Evolutionary conservation across 441 rosid genomes (phyloP).

Genomic region (Populus hybrid): DNA sequence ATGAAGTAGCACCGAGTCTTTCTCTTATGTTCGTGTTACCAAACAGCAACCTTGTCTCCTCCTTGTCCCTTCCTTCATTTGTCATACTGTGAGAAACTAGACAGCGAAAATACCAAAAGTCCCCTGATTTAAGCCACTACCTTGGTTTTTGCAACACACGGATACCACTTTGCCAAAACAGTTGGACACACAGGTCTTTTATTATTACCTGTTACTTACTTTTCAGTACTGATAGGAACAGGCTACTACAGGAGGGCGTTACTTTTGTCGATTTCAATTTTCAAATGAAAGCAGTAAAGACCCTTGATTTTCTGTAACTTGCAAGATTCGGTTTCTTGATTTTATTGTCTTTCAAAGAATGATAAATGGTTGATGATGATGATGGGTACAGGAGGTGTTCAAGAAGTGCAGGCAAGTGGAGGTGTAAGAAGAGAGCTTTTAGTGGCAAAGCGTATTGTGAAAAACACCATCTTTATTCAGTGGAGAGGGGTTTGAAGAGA

Average conservation of each 20-base stretch:
- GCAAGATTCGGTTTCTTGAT: background rate
- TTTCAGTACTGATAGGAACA: background rate
- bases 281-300: background rate
- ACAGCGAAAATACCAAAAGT: background rate
- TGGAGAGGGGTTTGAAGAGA: background rate
- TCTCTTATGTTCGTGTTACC: background rate
- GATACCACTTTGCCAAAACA: background rate
- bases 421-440: background rate
- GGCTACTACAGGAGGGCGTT: background rate
- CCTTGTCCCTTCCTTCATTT: background rate
- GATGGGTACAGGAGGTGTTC: background rate
- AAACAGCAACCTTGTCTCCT: background rate
- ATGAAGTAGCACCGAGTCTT: no score
- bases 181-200: background rate
- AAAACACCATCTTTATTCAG: background rate
- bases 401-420: conserved; percentile 11
- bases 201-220: background rate
- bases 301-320: background rate
- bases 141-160: background rate
- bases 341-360: background rate
- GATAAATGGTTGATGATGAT: background rate
- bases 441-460: background rate
- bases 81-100: background rate
- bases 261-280: background rate
- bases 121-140: no score